phyloP scores from a whole-genome alignment of 345 rosid genomes.

The Ailanthus altissimus region DNA sequence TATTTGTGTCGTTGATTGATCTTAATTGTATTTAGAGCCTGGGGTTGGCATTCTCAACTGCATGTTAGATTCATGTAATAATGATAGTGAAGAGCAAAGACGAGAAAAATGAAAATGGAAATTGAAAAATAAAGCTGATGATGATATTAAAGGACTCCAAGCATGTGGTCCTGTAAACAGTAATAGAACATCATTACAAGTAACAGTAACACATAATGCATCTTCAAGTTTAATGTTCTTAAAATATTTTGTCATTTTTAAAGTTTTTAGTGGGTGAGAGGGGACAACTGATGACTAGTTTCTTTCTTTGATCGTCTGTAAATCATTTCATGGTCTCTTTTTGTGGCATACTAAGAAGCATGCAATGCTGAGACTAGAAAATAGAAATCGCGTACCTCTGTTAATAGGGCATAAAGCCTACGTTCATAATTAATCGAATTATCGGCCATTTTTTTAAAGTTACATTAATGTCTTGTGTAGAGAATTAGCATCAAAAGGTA shows the following conservation, averaged over 20 bases:
- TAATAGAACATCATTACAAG: neutral
- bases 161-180: slow-evolving; percentile 2
- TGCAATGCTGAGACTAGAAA: neutral
- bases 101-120: neutral
- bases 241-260: neutral
- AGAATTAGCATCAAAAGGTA: slow-evolving; percentile 13
- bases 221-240: neutral
- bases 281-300: neutral
- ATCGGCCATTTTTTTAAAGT: neutral
- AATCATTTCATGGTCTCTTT: neutral
- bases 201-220: neutral
- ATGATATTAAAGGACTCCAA: neutral
- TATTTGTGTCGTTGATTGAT: too few species aligned
- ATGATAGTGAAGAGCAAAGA: neutral
- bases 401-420: slow-evolving; percentile 18
- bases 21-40: too few species aligned
- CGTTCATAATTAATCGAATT: slow-evolving; percentile 12
- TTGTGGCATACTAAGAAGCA: slow-evolving; percentile 19
- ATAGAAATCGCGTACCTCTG: neutral
- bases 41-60: too few species aligned
- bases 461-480: neutral
- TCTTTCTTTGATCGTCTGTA: neutral
- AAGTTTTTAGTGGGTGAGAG: neutral
- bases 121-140: neutral
- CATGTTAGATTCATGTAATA: slow-evolving; percentile 5